These are phyloP conservation scores for Didymella lethalis DNA, from an alignment of 2,329 filamentous ascomycete species.

Conservation along the genomic window DNA sequence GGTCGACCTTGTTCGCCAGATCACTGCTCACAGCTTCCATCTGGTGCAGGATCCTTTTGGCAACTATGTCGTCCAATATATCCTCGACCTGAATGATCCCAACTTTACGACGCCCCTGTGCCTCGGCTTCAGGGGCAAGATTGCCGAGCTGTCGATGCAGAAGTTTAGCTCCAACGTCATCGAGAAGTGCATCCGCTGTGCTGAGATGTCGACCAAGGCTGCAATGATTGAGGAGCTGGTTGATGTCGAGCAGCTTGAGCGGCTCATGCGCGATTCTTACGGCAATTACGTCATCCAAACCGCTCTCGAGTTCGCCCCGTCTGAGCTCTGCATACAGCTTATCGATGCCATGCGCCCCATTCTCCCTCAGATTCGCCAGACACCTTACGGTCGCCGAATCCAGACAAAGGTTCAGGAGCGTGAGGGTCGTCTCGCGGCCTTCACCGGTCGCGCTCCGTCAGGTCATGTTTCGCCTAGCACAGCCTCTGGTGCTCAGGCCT, in stretches of 20 bases:
- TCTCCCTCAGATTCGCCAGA: conserved; percentile 83
- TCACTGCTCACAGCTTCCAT: conserved; percentile 85
- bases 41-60: conserved; percentile 97
- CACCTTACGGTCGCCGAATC: conserved; percentile 93
- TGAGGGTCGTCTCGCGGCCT: conserved; percentile 53
- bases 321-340: conserved; percentile 60
- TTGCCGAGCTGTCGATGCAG: conserved; percentile 81
- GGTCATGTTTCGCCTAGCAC: conserved; percentile 43
- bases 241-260: conserved; percentile 77
- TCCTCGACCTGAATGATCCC: conserved; percentile 88
- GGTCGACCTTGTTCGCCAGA: conserved; percentile 81
- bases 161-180: conserved; percentile 99
- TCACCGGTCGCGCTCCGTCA: conserved; percentile 41
- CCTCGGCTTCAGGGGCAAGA: conserved; percentile 76
- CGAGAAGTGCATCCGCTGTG: conserved; percentile 88
- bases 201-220: conserved; percentile 76
- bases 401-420: conserved; percentile 79
- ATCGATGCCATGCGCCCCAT: conserved; percentile 87
- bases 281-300: conserved; percentile 99
- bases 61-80: conserved; percentile 99
- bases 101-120: conserved; percentile 90
- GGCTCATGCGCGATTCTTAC: conserved; percentile 87
- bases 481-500: conserved; percentile 32
- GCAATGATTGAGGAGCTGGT: conserved; percentile 86
- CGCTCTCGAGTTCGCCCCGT: conserved; percentile 60